Evolutionary conservation across 331 rosid genomes (phyloP).

Genomic region (Pyracantha coccinea): DNA sequence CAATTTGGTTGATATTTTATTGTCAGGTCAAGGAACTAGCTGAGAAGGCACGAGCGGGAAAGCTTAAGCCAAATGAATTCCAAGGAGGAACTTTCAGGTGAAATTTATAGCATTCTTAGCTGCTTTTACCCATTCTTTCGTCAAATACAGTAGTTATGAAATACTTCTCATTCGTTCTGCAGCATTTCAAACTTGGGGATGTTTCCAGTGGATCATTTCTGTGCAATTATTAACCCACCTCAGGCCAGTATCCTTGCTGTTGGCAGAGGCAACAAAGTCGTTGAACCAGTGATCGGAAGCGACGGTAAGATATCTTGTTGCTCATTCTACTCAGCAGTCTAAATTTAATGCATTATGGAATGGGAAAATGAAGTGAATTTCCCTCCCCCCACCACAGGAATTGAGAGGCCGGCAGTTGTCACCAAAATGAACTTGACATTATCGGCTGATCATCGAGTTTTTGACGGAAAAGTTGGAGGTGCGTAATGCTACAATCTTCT

Average conservation of each 20-base stretch:
- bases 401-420: constrained; percentile 65
- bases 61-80: constrained; percentile 84
- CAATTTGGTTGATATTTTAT: background rate
- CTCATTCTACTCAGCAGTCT: background rate
- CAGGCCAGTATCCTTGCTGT: constrained; percentile 99
- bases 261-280: constrained; percentile 90
- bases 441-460: constrained; percentile 93
- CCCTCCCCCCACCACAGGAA: constrained; percentile 32
- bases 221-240: constrained; percentile 97
- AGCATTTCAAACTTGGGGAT: constrained; percentile 99
- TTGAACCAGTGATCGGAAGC: constrained; percentile 60
- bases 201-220: constrained; percentile 93
- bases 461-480: constrained; percentile 97
- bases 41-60: constrained; percentile 82
- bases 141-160: constrained; percentile 11
- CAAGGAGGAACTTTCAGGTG: constrained; percentile 98
- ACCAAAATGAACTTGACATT: constrained; percentile 77
- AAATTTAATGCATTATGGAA: constrained; percentile 5
- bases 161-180: constrained; percentile 28
- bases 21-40: constrained; percentile 84
- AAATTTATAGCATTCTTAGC: constrained; percentile 12
- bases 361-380: constrained; percentile 17
- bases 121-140: background rate
- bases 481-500: background rate
- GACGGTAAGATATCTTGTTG: constrained; percentile 53